Evolutionary conservation across 108 stramenopile genomes (phyloP), one percentile per base, ranked within the genome.

Genomic region (Hondaea fermentalgiana): DNA sequence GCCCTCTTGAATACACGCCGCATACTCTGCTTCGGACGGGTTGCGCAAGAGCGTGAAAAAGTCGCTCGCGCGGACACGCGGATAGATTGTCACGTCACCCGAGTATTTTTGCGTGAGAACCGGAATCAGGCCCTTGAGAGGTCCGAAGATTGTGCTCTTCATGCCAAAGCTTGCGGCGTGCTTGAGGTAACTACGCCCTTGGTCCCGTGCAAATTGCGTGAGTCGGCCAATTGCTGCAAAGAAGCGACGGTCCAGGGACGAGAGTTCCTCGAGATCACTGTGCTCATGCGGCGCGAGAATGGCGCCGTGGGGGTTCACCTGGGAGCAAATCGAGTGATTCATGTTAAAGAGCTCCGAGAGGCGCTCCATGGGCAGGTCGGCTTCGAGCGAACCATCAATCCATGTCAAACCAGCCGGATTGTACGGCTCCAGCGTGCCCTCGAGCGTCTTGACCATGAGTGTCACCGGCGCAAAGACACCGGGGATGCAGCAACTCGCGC

Each of bases 271-370:
- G 95, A 94, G 93, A 21, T 59, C 49, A 58, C 91, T 93, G n/a
- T 92, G 88, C 42, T 92, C 92, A 88, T 95, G 94, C n/a, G 95
- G 95, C 25, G 96, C 94, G 93, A 98, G 96, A 92, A 97, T 94
- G 88, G 96, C 95, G 3, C 96, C 96, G 88, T 97, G 97, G 55
- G 97, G 97, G 92, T 97, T 97, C 2, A 96, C 97, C 88, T 99
- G 99, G 59, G 95, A 96, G 44, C 98, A 95, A 76, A 99, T 96
- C 89, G 98, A 98, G 91, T 99, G 99, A 90, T 98, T 98, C 76
- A 98, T 93, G 93, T 98, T 98, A 93, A 99, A 99, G 93, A 99
- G 97, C 94, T 98, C 97, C 51, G 94, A 94, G n/a, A 99, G 96
- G 90, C 97, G 97, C 89, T 97, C 96, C 96, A 98, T 98, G 12